Evolutionary conservation across 2,329 filamentous ascomycete genomes (phyloP).

Genomic region (Botryotinia calthae): DNA sequence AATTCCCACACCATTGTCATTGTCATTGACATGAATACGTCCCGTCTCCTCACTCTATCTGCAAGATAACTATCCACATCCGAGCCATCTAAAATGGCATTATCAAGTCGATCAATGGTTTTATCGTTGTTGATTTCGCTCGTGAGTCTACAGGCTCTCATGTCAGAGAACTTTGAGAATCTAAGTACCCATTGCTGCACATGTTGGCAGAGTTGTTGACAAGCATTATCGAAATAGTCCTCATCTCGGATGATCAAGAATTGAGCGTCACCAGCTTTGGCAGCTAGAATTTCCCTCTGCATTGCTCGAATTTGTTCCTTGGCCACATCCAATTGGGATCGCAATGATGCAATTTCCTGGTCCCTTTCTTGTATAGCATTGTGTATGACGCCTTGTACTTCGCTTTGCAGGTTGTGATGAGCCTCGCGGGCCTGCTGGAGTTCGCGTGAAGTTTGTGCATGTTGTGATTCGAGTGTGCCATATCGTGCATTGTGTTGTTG

Average conservation of each 20-base stretch:
- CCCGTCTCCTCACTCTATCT: slow-evolving; percentile 83
- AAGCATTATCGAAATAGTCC: slow-evolving; percentile 92
- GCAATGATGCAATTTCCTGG: slow-evolving; percentile 74
- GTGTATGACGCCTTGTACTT: slow-evolving; percentile 60
- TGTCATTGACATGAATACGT: slow-evolving; percentile 97
- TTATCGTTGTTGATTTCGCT: slow-evolving; percentile 87
- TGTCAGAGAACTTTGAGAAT: slow-evolving; percentile 97
- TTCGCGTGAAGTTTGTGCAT: slow-evolving; percentile 64
- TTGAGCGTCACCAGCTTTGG: slow-evolving; percentile 61
- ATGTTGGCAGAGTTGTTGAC: slow-evolving; percentile 91
- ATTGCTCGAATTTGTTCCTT: slow-evolving; percentile 58
- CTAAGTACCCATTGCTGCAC: slow-evolving; percentile 97
- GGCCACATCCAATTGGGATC: slow-evolving; percentile 71
- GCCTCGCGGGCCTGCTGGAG: slow-evolving; percentile 65
- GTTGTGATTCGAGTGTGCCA: slow-evolving; percentile 63
- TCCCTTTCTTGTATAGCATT: slow-evolving; percentile 76
- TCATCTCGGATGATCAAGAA: slow-evolving; percentile 82
- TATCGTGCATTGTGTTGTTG: slow-evolving; percentile 73
- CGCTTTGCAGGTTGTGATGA: slow-evolving; percentile 59
- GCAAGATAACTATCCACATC: slow-evolving; percentile 86
- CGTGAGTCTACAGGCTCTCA: slow-evolving; percentile 79
- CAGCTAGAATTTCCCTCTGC: slow-evolving; percentile 56
- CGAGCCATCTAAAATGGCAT: slow-evolving; percentile 87
- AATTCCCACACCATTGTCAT: slow-evolving; percentile 99
- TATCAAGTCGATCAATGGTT: slow-evolving; percentile 90